These are phyloP conservation scores for Castanopsis chinensis DNA, from an alignment of 306 rosid genomes.

Conservation along the genomic window DNA sequence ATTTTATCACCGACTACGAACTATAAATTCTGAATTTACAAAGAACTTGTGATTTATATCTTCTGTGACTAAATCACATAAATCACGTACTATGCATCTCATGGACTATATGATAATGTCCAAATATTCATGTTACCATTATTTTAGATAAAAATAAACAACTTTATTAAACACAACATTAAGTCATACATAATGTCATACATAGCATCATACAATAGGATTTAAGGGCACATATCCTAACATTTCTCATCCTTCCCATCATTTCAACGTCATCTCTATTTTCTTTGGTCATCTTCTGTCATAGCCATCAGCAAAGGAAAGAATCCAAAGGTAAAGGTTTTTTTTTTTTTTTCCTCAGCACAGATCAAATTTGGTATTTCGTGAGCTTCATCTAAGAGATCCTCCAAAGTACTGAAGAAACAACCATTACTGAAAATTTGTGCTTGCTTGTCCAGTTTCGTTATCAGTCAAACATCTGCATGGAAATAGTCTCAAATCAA, in stretches of 20 bases:
- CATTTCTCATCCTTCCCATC: conserved; percentile 24
- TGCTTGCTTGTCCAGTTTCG: conserved; percentile 25
- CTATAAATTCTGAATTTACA: too few species aligned
- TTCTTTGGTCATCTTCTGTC: conserved; percentile 10
- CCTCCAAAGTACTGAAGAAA: conserved; percentile 22
- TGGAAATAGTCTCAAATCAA: conserved; percentile 25
- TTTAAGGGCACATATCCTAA: too few species aligned
- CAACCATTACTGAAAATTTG: conserved; percentile 10
- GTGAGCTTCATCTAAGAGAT: conserved; percentile 33
- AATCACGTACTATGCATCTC: too few species aligned
- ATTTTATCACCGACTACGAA: too few species aligned
- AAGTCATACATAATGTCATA: too few species aligned
- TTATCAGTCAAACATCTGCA: conserved; percentile 75
- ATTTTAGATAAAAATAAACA: too few species aligned
- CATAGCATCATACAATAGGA: too few species aligned
- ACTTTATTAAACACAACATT: too few species aligned
- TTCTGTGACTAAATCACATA: too few species aligned
- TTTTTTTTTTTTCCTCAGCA: conserved; percentile 25
- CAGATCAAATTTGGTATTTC: conserved; percentile 31
- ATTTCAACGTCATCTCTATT: conserved; percentile 6
- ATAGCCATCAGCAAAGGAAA: conserved; percentile 26
- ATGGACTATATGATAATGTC: too few species aligned
- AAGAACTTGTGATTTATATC: too few species aligned
- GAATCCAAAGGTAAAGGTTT: conserved; percentile 21
- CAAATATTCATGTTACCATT: too few species aligned